Conservation (phyloP, 768 basidiomycete species). For the Lyophyllum decastes region DNA sequence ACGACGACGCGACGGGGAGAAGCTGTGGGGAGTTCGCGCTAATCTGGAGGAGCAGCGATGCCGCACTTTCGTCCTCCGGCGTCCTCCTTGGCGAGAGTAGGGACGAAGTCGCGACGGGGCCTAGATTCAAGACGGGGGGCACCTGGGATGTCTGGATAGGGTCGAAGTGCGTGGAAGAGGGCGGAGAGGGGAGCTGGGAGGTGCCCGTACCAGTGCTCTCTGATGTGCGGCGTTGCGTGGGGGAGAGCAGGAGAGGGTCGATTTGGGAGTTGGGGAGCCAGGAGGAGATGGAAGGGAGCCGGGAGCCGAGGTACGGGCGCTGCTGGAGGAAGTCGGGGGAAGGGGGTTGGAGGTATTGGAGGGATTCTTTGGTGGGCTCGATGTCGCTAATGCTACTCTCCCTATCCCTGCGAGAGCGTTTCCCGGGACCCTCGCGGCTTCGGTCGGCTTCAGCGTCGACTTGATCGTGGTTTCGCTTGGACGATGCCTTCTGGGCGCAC, state of each 20-base stretch:
- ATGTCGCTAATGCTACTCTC: not conserved
- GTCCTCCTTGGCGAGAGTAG: slow-evolving; percentile 33
- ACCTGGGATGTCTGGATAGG: slow-evolving; percentile 36
- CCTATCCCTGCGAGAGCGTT: slow-evolving; percentile 1
- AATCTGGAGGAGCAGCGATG: slow-evolving; percentile 67
- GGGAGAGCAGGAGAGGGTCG: slow-evolving; percentile 33
- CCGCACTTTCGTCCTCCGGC: slow-evolving; percentile 71
- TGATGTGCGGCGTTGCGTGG: slow-evolving; percentile 14
- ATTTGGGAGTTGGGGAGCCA: slow-evolving; percentile 51
- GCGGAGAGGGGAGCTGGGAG: slow-evolving; percentile 55
- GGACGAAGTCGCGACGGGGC: slow-evolving; percentile 22
- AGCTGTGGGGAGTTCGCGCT: slow-evolving; percentile 42
- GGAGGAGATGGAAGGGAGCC: slow-evolving; percentile 68
- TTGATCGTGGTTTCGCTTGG: slow-evolving; percentile 18
- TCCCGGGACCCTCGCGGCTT: slow-evolving; percentile 2
- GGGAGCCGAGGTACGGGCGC: slow-evolving; percentile 26
- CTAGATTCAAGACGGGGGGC: slow-evolving; percentile 44
- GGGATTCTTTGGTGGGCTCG: not conserved
- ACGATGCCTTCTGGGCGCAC: slow-evolving; percentile 17
- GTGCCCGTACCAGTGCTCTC: not conserved
- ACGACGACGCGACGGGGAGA: not conserved
- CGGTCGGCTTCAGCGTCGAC: not conserved
- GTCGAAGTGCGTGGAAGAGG: slow-evolving; percentile 53
- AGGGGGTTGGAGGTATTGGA: not conserved
- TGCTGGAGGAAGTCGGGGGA: slow-evolving; percentile 9